A percentile compares a stretch with the other conserved stretches of the same genome.
phyloP scores from a whole-genome alignment of 108 stramenopile species.

The Nitzschia palea region DNA sequence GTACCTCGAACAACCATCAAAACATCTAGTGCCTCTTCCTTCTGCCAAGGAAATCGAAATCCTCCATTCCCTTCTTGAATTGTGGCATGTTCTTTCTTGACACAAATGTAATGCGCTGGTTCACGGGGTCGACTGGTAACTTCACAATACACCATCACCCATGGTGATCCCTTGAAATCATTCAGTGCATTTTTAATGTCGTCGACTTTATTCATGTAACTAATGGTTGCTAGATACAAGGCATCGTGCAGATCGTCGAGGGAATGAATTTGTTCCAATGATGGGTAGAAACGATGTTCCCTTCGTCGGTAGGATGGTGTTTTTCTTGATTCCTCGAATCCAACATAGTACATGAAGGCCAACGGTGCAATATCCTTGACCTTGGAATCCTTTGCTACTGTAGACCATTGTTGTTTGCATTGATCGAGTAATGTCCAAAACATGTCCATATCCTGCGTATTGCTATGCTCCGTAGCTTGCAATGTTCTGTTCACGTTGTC shows the following conservation, averaged over 20 bases:
- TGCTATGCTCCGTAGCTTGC: neutral
- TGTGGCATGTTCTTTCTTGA: slow-evolving; percentile 12
- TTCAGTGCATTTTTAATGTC: slow-evolving; percentile 50
- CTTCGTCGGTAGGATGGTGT: slow-evolving; percentile 77
- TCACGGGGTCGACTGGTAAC: slow-evolving; percentile 52
- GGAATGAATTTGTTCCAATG: slow-evolving; percentile 43
- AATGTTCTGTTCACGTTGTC: neutral
- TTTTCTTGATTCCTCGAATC: slow-evolving; percentile 55
- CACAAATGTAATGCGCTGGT: slow-evolving; percentile 41
- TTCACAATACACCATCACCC: slow-evolving; percentile 53
- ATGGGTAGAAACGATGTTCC: slow-evolving; percentile 45
- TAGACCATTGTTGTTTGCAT: slow-evolving; percentile 5
- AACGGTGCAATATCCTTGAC: slow-evolving; percentile 23
- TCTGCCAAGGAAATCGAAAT: slow-evolving; percentile 16
- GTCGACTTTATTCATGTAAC: slow-evolving; percentile 62
- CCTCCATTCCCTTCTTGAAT: neutral
- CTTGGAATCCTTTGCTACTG: slow-evolving; percentile 3
- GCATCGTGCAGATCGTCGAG: slow-evolving; percentile 58
- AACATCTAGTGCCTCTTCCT: slow-evolving; percentile 44
- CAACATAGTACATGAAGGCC: slow-evolving; percentile 60
- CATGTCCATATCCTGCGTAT: slow-evolving; percentile 4
- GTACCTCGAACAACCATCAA: slow-evolving; percentile 77
- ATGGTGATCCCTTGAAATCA: slow-evolving; percentile 13
- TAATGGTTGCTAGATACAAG: slow-evolving; percentile 55
- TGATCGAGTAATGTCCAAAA: neutral